Evolutionary conservation across 108 stramenopile genomes (phyloP).

Genomic region (Stephanodiscus minutulus): DNA sequence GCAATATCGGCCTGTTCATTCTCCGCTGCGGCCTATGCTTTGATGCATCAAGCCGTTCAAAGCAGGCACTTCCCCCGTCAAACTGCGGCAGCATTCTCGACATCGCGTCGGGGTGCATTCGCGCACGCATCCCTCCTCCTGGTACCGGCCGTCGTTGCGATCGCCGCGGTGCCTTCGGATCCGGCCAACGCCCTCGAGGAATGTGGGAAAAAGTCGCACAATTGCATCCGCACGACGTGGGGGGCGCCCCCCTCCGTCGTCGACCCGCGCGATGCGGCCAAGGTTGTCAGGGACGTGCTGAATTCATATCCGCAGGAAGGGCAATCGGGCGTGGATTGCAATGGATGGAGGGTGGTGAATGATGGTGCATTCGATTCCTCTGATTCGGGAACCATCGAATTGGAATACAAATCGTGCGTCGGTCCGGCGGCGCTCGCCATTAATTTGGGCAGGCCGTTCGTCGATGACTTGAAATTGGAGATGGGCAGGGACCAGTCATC

Average conservation of each 20-base stretch:
- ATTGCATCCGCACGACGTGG: slow-evolving; percentile 31
- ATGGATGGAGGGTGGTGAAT: slow-evolving; percentile 30
- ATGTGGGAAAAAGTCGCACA: slow-evolving; percentile 11
- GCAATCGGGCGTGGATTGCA: slow-evolving; percentile 37
- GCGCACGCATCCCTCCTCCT: no score
- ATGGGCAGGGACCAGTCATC: slow-evolving; percentile 11
- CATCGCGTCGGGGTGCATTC: no score
- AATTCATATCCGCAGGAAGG: slow-evolving; percentile 36
- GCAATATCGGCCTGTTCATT: no score
- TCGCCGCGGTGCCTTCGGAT: background rate
- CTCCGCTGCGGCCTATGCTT: no score
- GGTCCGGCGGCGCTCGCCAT: slow-evolving; percentile 40
- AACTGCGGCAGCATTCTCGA: no score
- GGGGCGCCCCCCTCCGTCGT: background rate
- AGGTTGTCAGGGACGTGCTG: slow-evolving; percentile 17
- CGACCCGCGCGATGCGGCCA: slow-evolving; percentile 1
- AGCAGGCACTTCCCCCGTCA: no score
- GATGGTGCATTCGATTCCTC: slow-evolving; percentile 11
- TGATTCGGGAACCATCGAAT: slow-evolving; percentile 5
- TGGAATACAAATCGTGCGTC: slow-evolving; percentile 43
- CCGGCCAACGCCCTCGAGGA: slow-evolving; percentile 8
- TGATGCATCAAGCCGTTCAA: no score
- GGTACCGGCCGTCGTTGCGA: no score
- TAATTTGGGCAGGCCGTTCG: slow-evolving; percentile 39
- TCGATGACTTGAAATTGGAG: slow-evolving; percentile 40